Percentiles rank a stretch among this genome's conserved stretches.
phyloP scores from a whole-genome alignment of 2,329 filamentous ascomycete species.

The Ceratocystis albifundus region DNA sequence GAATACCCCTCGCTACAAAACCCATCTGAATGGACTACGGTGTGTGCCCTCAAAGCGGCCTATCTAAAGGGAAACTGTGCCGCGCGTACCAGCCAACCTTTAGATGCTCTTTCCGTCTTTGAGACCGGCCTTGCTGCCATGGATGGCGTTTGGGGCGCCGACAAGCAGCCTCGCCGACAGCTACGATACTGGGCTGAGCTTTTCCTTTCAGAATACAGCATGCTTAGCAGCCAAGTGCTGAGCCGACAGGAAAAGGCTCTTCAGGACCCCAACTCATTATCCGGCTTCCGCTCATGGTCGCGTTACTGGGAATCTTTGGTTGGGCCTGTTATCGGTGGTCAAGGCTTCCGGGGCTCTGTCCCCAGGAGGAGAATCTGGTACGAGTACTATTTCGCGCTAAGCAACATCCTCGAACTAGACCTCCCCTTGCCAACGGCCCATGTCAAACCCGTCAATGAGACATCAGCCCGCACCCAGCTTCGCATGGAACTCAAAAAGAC shows the following conservation, averaged over 20 bases:
- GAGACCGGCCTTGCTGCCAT: slow-evolving; percentile 55
- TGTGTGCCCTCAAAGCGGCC: slow-evolving; percentile 66
- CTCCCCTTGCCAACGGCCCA: slow-evolving; percentile 47
- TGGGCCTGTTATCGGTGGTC: slow-evolving; percentile 40
- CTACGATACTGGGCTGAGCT: slow-evolving; percentile 69
- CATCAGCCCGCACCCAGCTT: slow-evolving; percentile 51
- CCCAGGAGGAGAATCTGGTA: slow-evolving; percentile 64
- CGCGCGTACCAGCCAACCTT: slow-evolving; percentile 37
- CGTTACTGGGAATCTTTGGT: slow-evolving; percentile 52
- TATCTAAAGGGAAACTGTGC: slow-evolving; percentile 63
- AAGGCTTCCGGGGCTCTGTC: slow-evolving; percentile 47
- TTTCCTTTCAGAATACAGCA: slow-evolving; percentile 62
- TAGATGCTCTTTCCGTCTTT: slow-evolving; percentile 55
- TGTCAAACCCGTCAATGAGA: slow-evolving; percentile 35
- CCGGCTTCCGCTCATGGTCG: slow-evolving; percentile 55
- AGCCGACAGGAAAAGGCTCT: slow-evolving; percentile 41
- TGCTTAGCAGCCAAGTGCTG: slow-evolving; percentile 52
- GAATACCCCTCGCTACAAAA: slow-evolving; percentile 43
- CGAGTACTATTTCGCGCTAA: slow-evolving; percentile 71
- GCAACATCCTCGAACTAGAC: slow-evolving; percentile 58
- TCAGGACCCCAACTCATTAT: slow-evolving; percentile 42
- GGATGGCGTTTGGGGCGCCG: slow-evolving; percentile 37
- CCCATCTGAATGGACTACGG: slow-evolving; percentile 66
- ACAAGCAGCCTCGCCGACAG: slow-evolving; percentile 48
- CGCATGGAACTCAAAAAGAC: slow-evolving; percentile 66